Evolutionary conservation across 306 rosid genomes (phyloP), one percentile per base, ranked within the genome.

Genomic region (Citrullus amarus): DNA sequence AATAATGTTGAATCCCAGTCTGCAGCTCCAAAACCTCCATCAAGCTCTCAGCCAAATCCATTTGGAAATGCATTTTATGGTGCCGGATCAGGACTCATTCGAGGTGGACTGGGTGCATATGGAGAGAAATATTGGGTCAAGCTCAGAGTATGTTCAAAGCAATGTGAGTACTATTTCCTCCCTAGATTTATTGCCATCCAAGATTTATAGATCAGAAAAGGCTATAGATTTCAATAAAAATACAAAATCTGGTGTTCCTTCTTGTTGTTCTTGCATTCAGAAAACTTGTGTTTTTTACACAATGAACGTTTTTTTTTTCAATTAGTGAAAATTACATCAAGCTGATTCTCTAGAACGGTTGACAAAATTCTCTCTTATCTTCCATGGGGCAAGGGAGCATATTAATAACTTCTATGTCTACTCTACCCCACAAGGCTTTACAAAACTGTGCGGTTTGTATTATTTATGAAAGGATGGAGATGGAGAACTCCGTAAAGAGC

Each of bases 101-200:
- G 93, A 69, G 97, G 97, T 80, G 97, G 98, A 63, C 82, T 92
- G 84, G 97, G 97, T 84, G 97, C 99, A 22, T 95, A 95, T 82
- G 99, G 99, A 20, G 99, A 92, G 80, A 95, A 63, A 92, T 95
- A 43, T 85, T 43, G 99, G 99, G 73, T 95, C 99, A 0, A 86
- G 99, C 83, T 92, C 97, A 46, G 99, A 95, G 83, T 95, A 95
- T 84, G 97, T 95, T 78, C 99, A 95, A 87, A 92, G 99, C 97
- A 95, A 95, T 80, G 99, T 92, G 90, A 91, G 88, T 86, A 6
- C 75, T 57, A 79, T 9, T 12, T 30, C 54, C 22, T 58, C 25
- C 18, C 20, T 41, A 41, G 70, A 18, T 15, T 67, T 59, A 71
- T 74, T n/a, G 32, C n/a, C 43, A 76, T 14, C 22, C 44, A 25